A percentile compares a stretch with the other conserved stretches of the same genome.
phyloP scores from a whole-genome alignment of 371 early-diverging fungal genomes.

The Apophysomyces trapeziformis region DNA sequence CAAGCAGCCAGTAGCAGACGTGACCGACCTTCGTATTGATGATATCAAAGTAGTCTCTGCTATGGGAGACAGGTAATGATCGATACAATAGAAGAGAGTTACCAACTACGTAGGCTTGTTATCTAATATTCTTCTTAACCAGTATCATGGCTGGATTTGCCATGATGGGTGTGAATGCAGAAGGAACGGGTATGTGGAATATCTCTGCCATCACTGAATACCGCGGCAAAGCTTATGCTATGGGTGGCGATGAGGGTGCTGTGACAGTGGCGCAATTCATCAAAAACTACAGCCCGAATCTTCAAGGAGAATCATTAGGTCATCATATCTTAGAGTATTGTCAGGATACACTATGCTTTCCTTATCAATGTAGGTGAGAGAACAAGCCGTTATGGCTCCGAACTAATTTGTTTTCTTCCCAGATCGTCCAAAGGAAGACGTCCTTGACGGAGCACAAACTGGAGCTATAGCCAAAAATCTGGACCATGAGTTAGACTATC shows the following conservation, averaged over 20 bases:
- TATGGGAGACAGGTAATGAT: conserved; percentile 32
- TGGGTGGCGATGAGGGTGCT: conserved; percentile 49
- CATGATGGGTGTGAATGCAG: conserved; percentile 25
- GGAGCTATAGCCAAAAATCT: conserved; percentile 43
- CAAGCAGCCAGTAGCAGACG: conserved; percentile 16
- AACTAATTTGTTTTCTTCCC: neutral
- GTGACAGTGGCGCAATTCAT: conserved; percentile 44
- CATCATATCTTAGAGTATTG: conserved; percentile 37
- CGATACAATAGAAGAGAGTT: neutral
- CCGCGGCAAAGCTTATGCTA: conserved; percentile 49
- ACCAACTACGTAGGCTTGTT: too few relatives aligned
- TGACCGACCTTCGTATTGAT: conserved; percentile 32
- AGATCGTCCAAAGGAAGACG: conserved; percentile 36
- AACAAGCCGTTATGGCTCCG: neutral
- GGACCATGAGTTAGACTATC: conserved; percentile 38
- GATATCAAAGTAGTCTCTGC: conserved; percentile 34
- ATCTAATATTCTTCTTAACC: neutral
- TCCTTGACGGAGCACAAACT: conserved; percentile 48
- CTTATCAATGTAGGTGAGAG: conserved; percentile 2
- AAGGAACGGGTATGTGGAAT: conserved; percentile 22
- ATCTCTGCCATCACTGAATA: conserved; percentile 31
- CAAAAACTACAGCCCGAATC: conserved; percentile 37
- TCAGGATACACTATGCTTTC: conserved; percentile 19
- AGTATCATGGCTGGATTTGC: conserved; percentile 49
- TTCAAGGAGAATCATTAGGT: conserved; percentile 42